Evolutionary conservation across 352 stramenopile genomes (phyloP).

Genomic region (Phytophthora multivora): DNA sequence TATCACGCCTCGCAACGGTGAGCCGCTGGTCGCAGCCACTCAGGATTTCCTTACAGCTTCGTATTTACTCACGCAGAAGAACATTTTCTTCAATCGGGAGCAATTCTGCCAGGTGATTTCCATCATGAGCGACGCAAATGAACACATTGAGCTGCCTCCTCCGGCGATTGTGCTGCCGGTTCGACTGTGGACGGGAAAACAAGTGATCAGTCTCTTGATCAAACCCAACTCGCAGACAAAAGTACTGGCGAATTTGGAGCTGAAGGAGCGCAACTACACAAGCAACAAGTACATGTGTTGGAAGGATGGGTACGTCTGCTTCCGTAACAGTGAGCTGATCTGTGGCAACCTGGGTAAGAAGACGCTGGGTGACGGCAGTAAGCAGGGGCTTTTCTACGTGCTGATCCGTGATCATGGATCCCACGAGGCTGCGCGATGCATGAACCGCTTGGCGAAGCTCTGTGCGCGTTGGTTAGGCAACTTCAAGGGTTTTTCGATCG

Average conservation of each 20-base stretch:
- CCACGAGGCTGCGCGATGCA: constrained; percentile 93
- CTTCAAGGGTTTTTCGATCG: constrained; percentile 98
- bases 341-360: constrained; percentile 99
- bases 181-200: constrained; percentile 98
- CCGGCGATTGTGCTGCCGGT: constrained; percentile 77
- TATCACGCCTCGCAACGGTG: constrained; percentile 97
- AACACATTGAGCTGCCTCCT: constrained; percentile 92
- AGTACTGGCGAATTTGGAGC: constrained; percentile 81
- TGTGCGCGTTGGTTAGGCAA: constrained; percentile 97
- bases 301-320: constrained; percentile 97
- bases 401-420: constrained; percentile 96
- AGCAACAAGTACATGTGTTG: constrained; percentile 95
- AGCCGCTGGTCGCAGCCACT: constrained; percentile 97
- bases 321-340: constrained; percentile 98
- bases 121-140: constrained; percentile 95
- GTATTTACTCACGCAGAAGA: constrained; percentile 98
- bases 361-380: constrained; percentile 97
- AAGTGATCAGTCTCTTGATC: constrained; percentile 91
- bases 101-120: constrained; percentile 96
- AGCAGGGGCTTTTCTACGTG: constrained; percentile 98
- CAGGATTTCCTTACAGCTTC: constrained; percentile 99
- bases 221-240: constrained; percentile 90
- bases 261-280: constrained; percentile 98
- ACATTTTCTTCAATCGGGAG: constrained; percentile 98
- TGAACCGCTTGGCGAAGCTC: constrained; percentile 99